These are phyloP conservation scores for Chalciporus pseudorubinellus DNA, from an alignment of 768 basidiomycete species.

Conservation along the genomic window DNA sequence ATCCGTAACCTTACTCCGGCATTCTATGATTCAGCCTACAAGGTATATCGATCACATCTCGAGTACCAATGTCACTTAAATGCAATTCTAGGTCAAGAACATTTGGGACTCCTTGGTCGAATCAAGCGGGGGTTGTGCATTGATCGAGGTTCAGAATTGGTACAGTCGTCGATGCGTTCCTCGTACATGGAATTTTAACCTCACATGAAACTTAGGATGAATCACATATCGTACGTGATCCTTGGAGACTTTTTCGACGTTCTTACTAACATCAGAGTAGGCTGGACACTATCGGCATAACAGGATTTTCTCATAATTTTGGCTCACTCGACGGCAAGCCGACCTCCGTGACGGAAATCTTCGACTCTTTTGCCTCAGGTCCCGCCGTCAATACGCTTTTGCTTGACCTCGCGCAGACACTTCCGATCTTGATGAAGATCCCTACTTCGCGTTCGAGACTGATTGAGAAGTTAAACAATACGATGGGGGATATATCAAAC, in stretches of 20 bases:
- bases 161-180: constrained; percentile 12
- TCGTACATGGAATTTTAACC: not conserved
- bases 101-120: constrained; percentile 32
- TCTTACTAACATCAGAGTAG: constrained; percentile 15
- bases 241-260: not conserved
- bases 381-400: constrained; percentile 7
- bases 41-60: constrained; percentile 29
- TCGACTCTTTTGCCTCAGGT: constrained; percentile 24
- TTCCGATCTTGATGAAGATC: constrained; percentile 33
- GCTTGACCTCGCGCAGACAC: constrained; percentile 24
- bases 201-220: constrained; percentile 36
- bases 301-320: constrained; percentile 47
- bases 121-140: constrained; percentile 21
- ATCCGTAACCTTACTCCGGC: constrained; percentile 36
- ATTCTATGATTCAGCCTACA: constrained; percentile 43
- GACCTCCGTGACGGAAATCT: constrained; percentile 22
- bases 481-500: constrained; percentile 34
- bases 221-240: constrained; percentile 38
- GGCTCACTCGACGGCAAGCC: constrained; percentile 38
- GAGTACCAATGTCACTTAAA: not conserved
- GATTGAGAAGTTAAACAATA: constrained; percentile 24
- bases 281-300: constrained; percentile 44
- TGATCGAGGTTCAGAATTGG: constrained; percentile 52
- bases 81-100: constrained; percentile 25
- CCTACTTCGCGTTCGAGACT: constrained; percentile 31